Conservation (phyloP, 2,329 filamentous ascomycete species). For the Ophiognomonia clavigignenti-juglandacearum region DNA sequence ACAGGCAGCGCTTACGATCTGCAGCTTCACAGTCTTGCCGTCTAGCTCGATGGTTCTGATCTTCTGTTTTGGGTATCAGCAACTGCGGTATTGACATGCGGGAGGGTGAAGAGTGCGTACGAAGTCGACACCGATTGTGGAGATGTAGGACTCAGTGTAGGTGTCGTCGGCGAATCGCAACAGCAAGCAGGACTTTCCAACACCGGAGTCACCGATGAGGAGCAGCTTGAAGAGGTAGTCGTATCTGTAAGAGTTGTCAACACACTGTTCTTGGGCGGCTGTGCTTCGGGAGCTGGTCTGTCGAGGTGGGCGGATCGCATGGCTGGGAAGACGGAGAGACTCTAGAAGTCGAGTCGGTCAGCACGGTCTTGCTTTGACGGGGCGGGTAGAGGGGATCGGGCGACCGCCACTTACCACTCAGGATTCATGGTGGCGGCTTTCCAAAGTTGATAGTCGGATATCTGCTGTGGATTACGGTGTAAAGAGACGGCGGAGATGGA, state of each 20-base stretch:
- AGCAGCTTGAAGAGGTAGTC: slow-evolving; percentile 99
- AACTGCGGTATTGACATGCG: neutral
- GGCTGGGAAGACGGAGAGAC: slow-evolving; percentile 5
- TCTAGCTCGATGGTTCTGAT: slow-evolving; percentile 99
- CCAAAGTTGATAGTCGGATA: slow-evolving; percentile 1
- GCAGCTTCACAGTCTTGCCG: slow-evolving; percentile 98
- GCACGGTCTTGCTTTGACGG: slow-evolving; percentile 16
- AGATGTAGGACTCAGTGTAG: slow-evolving; percentile 99
- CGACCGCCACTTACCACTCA: slow-evolving; percentile 69
- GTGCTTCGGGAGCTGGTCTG: neutral
- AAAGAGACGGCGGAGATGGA: slow-evolving; percentile 13
- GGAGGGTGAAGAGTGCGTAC: slow-evolving; percentile 50
- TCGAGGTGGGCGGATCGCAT: neutral
- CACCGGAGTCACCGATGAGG: slow-evolving; percentile 99
- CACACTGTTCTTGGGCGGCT: neutral
- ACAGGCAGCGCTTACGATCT: slow-evolving; percentile 69
- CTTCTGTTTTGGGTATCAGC: slow-evolving; percentile 62
- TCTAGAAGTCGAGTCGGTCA: slow-evolving; percentile 18
- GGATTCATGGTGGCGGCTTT: slow-evolving; percentile 70
- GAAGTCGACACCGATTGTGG: slow-evolving; percentile 98
- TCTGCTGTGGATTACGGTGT: slow-evolving; percentile 12
- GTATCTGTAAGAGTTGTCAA: slow-evolving; percentile 66
- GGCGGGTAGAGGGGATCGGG: slow-evolving; percentile 16
- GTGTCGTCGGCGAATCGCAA: slow-evolving; percentile 98
- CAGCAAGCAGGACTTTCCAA: slow-evolving; percentile 98